phyloP scores from a whole-genome alignment of 768 basidiomycete genomes.

The Lactarius hengduanensis region DNA sequence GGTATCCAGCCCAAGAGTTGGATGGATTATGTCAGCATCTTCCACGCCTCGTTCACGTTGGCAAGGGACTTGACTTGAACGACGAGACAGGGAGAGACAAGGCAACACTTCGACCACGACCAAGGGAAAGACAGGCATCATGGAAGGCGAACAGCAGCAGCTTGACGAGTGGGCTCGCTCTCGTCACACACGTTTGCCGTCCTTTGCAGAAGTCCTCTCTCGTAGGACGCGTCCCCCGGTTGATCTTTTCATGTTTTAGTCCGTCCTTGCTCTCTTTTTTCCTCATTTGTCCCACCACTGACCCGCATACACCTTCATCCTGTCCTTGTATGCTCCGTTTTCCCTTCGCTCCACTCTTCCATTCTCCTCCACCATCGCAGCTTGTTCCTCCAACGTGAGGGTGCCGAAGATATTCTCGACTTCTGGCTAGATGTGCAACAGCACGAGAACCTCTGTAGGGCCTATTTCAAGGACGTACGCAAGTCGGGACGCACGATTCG shows the following conservation, averaged over 20 bases:
- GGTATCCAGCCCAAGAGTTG: background rate
- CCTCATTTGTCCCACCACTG: conserved; percentile 18
- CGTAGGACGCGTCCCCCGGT: conserved; percentile 91
- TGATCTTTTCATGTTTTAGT: conserved; percentile 99
- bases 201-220: conserved; percentile 87
- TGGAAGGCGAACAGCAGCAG: conserved; percentile 37
- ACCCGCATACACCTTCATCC: background rate
- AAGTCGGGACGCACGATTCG: conserved; percentile 91
- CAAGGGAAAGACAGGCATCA: conserved; percentile 25
- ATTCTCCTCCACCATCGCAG: conserved; percentile 41
- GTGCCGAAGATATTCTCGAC: conserved; percentile 93
- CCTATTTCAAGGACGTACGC: conserved; percentile 98
- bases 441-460: conserved; percentile 97
- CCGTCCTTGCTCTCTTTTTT: conserved; percentile 39
- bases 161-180: conserved; percentile 75
- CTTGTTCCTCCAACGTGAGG: conserved; percentile 93
- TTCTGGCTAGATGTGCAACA: conserved; percentile 99
- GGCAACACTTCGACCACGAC: conserved; percentile 8
- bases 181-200: conserved; percentile 77
- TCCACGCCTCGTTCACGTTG: conserved; percentile 17
- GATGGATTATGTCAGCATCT: conserved; percentile 19
- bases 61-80: conserved; percentile 1
- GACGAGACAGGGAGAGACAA: background rate
- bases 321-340: background rate
- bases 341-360: background rate